Conservation (phyloP, 129 eudicot genomes). For the Tanacetum coccineum region DNA sequence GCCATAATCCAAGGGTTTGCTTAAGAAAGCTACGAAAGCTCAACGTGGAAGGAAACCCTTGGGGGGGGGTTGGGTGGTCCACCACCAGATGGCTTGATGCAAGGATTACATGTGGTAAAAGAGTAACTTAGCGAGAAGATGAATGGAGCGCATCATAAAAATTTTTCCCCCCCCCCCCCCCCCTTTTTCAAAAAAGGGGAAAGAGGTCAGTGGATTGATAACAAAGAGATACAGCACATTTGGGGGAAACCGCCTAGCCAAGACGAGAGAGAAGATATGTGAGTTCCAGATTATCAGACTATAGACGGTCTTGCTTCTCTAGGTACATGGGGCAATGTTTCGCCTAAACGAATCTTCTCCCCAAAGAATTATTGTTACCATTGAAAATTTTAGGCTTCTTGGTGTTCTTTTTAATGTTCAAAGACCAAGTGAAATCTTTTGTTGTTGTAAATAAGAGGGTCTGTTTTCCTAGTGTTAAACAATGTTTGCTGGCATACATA, state of each 20-base stretch:
- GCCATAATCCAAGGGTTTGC: constrained; percentile 77
- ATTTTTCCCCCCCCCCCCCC: too few relatives aligned
- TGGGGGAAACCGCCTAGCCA: constrained; percentile 20
- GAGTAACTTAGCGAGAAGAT: constrained; percentile 64
- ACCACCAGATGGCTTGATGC: constrained; percentile 68
- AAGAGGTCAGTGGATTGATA: constrained; percentile 71
- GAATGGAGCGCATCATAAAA: constrained; percentile 43
- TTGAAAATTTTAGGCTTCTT: constrained; percentile 16
- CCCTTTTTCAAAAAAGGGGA: too few relatives aligned
- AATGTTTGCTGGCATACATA: constrained; percentile 12
- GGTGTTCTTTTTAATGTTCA: neutral
- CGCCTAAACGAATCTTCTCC: constrained; percentile 70
- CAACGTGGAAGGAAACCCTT: constrained; percentile 81
- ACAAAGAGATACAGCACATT: constrained; percentile 60
- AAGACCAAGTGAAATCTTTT: neutral
- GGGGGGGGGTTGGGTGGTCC: constrained; percentile 59
- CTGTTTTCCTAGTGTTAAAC: constrained; percentile 17
- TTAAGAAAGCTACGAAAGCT: constrained; percentile 64
- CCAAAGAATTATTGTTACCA: constrained; percentile 54
- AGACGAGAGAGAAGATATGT: constrained; percentile 34
- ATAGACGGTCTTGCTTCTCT: constrained; percentile 62
- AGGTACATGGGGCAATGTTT: constrained; percentile 64
- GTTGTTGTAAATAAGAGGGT: constrained; percentile 7
- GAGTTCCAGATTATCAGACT: constrained; percentile 26
- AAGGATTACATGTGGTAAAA: constrained; percentile 54